Evolutionary conservation across 31 red algal genomes (phyloP), one percentile per base, ranked within the genome.

Genomic region (Asparagopsis taxiformis): DNA sequence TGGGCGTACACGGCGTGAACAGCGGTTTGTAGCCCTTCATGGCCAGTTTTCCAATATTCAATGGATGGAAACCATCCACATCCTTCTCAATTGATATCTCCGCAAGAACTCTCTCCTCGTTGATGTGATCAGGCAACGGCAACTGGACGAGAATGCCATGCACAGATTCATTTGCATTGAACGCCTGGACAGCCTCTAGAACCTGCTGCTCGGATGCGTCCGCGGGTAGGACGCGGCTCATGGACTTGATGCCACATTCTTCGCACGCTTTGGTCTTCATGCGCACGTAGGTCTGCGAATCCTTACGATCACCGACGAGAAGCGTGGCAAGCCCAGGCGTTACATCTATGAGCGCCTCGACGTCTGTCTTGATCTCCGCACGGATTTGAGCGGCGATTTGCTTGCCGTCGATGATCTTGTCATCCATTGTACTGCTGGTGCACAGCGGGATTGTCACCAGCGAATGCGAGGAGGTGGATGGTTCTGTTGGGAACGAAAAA

Each of bases 111-210:
- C 37, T 19, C 3, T 91, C 96, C 44, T 84, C 75, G 43, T 83
- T 64, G 10, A 99, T 88, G 46, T 92, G 91, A 8, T 65, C 53
- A 7, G 96, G 96, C 20, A 90, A 38, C 21, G 96, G 96, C 11
- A 90, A 66, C 57, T 99, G 96, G 7, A 99, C 88, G n/a, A 99
- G 33, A 20, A 99, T 95, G 10, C 96, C 96, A 62, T 99, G 86
- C 1, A 99, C 64, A 16, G 34, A 25, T 3, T 58, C 41, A 31
- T 95, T 60, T 22, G 69, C 46, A 41, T 99, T 99, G 11, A 99
- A 58, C 2, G 44, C 53, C 3, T 55, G 44, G 15, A 99, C 82
- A 1, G 76, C 54, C 10, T 77, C 21, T 8, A 94, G 15, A 26
- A 99, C 68, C 53, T 87, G 75, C 38, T 63, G 52, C 72, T 99